phyloP scores from a whole-genome alignment of 2,329 filamentous ascomycete genomes.

The Phaeoacremonium minimum region DNA sequence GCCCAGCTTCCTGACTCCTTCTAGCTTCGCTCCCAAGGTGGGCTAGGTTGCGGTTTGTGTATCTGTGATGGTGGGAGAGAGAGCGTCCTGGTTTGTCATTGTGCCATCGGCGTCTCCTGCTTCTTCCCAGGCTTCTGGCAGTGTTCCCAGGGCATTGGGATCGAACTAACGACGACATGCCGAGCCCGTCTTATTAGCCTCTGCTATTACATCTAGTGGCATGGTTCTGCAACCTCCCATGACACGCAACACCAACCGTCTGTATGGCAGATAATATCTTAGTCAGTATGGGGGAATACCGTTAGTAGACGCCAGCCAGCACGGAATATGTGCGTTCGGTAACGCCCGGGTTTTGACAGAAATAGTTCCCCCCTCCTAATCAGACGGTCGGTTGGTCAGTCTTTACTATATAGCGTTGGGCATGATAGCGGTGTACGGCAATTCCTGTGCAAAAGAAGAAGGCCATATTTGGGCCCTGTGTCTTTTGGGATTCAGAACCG shows the following conservation, averaged over 20 bases:
- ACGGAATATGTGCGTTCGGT: not conserved
- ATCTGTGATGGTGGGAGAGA: too few species aligned
- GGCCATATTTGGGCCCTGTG: too few species aligned
- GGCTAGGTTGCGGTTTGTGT: too few species aligned
- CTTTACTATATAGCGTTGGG: too few species aligned
- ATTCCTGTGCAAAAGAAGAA: too few species aligned
- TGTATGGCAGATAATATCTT: constrained; percentile 5
- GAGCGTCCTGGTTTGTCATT: too few species aligned
- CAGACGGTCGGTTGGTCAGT: not conserved
- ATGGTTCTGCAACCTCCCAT: constrained; percentile 3
- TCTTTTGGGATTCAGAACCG: too few species aligned
- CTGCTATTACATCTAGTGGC: constrained; percentile 6
- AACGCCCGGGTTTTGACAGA: not conserved
- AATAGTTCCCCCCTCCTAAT: not conserved
- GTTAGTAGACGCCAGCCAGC: constrained; percentile 1
- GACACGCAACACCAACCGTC: constrained; percentile 4
- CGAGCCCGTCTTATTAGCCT: constrained; percentile 11
- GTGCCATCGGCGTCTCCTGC: too few species aligned
- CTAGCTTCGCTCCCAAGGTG: too few species aligned
- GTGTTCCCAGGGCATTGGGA: constrained; percentile 10
- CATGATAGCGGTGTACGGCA: too few species aligned
- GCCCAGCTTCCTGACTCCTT: too few species aligned
- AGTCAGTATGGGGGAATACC: too few species aligned
- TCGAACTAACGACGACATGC: constrained; percentile 13
- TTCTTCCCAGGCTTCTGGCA: not conserved